Base-by-base conservation (phyloP, 495 filamentous ascomycete genomes). In the Podospora sp. region DNA sequence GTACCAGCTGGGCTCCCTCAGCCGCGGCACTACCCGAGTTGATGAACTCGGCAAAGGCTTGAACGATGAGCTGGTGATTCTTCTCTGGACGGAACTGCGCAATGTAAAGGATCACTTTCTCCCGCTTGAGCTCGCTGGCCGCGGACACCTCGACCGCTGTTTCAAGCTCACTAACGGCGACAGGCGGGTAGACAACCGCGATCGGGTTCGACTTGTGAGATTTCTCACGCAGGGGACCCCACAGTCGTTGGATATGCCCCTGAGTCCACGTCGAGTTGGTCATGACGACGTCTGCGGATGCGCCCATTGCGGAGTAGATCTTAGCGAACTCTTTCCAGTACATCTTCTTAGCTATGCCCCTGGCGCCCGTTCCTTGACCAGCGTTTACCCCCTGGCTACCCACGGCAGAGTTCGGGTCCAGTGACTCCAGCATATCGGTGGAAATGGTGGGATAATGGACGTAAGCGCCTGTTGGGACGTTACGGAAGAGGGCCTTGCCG, bases 361-460 rank as follows among this genome's bases (percentile, higher is more conserved):
- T 87, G 24, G 79, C 60, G 2, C 93, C 93, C 49, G 78, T 83
- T 6, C 93, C 93, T 33, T 88, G 83, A 33, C 93, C 93, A 7
- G 92, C 91, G 75, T 97, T 93, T 60, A 95, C 80, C 6, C 93
- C 94, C 67, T 93, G 88, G 9, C 82, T 77, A n/a, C 85, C 89
- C 24, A 79, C 84, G 12, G 71, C 46, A 11, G 80, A 80, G 27
- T 77, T 75, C 16, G 91, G 86, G 65, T 92, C 85, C 12, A 99
- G 88, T 21, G 92, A 92, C 50, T 82, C 83, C 6, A 99, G 89
- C 95, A 99, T 99, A 76, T 99, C 96, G 35, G 94, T 99, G 6
- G 93, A 97, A 56, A 99, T 99, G 55, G 95, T 97, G 6, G 95
- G 95, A 75, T 97, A 99, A 77, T 99, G 95, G 1, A 99, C 94